Conservation (phyloP, 257 asterid genomes). For the Hygrophila difformis region DNA sequence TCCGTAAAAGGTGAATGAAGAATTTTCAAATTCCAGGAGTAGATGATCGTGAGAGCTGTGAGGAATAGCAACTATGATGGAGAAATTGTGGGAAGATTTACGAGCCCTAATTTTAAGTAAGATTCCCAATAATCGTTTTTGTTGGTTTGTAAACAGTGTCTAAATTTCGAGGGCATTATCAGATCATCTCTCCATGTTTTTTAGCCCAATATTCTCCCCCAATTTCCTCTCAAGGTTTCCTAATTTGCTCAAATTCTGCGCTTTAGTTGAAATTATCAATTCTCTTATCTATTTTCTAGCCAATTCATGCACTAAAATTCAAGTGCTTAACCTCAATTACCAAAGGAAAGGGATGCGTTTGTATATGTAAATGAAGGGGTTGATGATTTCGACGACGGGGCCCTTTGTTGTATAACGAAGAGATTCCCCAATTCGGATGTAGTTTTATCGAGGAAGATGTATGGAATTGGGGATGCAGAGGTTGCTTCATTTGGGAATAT, state of each 20-base stretch:
- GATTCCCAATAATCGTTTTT: conserved; percentile 16
- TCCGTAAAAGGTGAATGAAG: no score
- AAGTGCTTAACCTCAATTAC: conserved; percentile 16
- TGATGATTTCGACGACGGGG: conserved; percentile 18
- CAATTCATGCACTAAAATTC: conserved; percentile 21
- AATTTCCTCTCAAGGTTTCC: conserved; percentile 26
- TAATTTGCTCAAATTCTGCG: conserved; percentile 15
- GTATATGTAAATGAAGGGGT: not conserved
- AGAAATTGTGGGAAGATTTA: conserved; percentile 22
- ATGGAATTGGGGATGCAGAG: no score
- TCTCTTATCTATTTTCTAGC: conserved; percentile 16
- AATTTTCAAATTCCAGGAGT: no score
- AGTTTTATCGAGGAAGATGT: conserved; percentile 18
- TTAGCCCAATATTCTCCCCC: conserved; percentile 14
- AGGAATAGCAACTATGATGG: conserved; percentile 5
- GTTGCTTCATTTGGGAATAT: no score
- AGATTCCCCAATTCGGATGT: conserved; percentile 10
- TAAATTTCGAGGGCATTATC: conserved; percentile 18
- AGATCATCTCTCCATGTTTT: conserved; percentile 18
- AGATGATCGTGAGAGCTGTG: no score
- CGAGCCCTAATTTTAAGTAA: conserved; percentile 12
- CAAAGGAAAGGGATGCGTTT: conserved; percentile 4
- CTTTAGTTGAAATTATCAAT: conserved; percentile 14
- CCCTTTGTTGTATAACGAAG: conserved; percentile 13
- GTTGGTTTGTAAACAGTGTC: conserved; percentile 25